Base-by-base conservation (phyloP, 805 yeast species). In the Nakazawaea ishiwadae region DNA sequence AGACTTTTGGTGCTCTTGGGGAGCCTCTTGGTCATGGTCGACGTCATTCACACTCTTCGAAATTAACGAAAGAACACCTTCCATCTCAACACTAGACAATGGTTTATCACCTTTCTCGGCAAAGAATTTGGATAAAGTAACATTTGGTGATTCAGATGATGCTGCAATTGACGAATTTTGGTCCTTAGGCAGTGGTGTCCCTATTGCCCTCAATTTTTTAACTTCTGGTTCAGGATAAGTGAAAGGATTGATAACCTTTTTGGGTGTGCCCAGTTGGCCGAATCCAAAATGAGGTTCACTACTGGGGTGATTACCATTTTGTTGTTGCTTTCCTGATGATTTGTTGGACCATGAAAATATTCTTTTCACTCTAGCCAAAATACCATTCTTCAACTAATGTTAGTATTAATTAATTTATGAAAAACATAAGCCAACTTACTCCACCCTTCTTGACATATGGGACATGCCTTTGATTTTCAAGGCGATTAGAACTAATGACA, bases 61-160 rank as follows among this genome's bases (percentile, higher is more conserved):
- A 45, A 75, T 65, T 14, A 85, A 59, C 5, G 89, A 75, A 46
- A 81, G 56, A 1, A 86, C 91, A n/a, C 95, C 95, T 59, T 83
- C 91, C 52, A 80, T 73, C 56, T 87, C 96, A 32, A 85, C 68
- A 18, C 81, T 87, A 11, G 80, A 68, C 46, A 87, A 65, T 4
- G 91, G 88, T n/a, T 62, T 62, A 42, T 79, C 75, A n/a, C 95
- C 95, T 56, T 84, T 86, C 63, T 66, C 71, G 65, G 45, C 45
- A 37, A 42, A 42, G 30, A 42, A 42, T 26, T 30, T 27, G 6
- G 45, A 32, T 21, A 42, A 24, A 9, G 40, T 42, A 2, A 16
- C 37, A 41, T 41, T 41, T 19, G 44, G 44, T 11, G 40, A 36
- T 3, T 24, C 44, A 14, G 31, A 14, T 4, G 27, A 5, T 21